Conservation (phyloP, 495 filamentous ascomycete genomes). For the Tuber microsphaerosporum region DNA sequence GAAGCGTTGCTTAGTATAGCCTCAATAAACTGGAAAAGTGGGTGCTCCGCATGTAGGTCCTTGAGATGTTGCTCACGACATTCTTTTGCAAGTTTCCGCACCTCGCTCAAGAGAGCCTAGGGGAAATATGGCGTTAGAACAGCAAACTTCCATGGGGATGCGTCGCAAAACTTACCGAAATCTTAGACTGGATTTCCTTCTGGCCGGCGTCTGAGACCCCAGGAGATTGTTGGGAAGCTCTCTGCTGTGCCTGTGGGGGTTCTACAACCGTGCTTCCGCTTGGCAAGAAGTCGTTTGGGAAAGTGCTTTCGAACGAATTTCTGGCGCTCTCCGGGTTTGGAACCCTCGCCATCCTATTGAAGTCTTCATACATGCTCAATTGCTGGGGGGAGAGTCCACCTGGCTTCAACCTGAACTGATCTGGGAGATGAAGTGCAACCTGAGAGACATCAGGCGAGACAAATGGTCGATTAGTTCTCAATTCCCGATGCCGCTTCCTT, state of each 20-base stretch:
- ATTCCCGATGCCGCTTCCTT: constrained; percentile 62
- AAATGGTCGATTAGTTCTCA: constrained; percentile 71
- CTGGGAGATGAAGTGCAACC: constrained; percentile 81
- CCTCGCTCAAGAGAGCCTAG: constrained; percentile 25
- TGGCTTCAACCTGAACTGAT: constrained; percentile 72
- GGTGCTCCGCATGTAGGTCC: constrained; percentile 36
- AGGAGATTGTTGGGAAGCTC: constrained; percentile 22
- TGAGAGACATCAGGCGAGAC: constrained; percentile 70
- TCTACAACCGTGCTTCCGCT: constrained; percentile 25
- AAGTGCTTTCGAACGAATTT: constrained; percentile 27
- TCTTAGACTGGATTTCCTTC: constrained; percentile 32
- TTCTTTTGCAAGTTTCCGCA: constrained; percentile 26
- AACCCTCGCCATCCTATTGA: constrained; percentile 53
- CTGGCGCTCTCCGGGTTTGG: constrained; percentile 25
- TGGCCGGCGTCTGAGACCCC: constrained; percentile 18
- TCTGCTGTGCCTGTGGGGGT: constrained; percentile 16
- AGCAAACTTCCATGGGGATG: background rate
- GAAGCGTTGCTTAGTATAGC: constrained; percentile 29
- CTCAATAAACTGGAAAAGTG: constrained; percentile 34
- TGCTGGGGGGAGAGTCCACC: constrained; percentile 84
- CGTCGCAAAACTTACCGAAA: constrained; percentile 13
- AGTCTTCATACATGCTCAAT: constrained; percentile 91
- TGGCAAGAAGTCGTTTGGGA: constrained; percentile 28
- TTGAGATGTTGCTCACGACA: constrained; percentile 36
- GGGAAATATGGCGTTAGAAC: constrained; percentile 5